Evolutionary conservation across 495 filamentous ascomycete genomes (phyloP), one percentile per base, ranked within the genome.

Genomic region (Hypoxylon lienhwacheense): DNA sequence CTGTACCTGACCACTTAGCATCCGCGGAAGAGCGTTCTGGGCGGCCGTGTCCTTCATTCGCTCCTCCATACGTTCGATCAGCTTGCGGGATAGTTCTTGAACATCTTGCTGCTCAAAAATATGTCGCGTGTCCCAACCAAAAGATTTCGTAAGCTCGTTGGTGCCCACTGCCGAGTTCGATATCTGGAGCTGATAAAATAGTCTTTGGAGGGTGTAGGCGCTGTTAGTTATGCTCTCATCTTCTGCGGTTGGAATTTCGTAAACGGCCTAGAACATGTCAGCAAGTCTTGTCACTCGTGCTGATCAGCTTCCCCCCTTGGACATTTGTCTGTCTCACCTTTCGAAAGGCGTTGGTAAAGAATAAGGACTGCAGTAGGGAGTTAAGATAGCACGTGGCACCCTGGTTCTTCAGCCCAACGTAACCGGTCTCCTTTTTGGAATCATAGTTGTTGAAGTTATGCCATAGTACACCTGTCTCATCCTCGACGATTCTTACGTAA

Each of bases 41-140:
- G 90, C 90, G 36, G 86, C 82, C 7, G 93, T 99, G 37, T 90
- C 91, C 70, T 97, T 99, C 93, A 99, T 99, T 66, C 86, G 90
- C 64, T 91, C 84, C 65, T 97, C 93, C 73, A 99, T 82, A 35
- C 86, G 84, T 69, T 99, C 93, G 87, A 99, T 97, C 22, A 99
- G 77, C 67, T 97, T 96, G 32, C 93, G 81, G 12, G 90, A 96
- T 12, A 99, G 76, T 67, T 99, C 93, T 66, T 99, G 93, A 5
- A 99, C 93, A 71, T 99, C 93, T 73, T 99, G 93, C 67, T 99
- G 93, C 67, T 96, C 95, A 69, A 99, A 99, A 24, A 97, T 96
- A 67, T 99, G 92, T 55, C 87, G 84, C 0, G 91, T 92, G 60
- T 99, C 92, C 93, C 93, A 99, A 21, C 93, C 93, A 71, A 99